Evolutionary conservation across 2,329 filamentous ascomycete genomes (phyloP).

Genomic region (Lachnellula suecica): DNA sequence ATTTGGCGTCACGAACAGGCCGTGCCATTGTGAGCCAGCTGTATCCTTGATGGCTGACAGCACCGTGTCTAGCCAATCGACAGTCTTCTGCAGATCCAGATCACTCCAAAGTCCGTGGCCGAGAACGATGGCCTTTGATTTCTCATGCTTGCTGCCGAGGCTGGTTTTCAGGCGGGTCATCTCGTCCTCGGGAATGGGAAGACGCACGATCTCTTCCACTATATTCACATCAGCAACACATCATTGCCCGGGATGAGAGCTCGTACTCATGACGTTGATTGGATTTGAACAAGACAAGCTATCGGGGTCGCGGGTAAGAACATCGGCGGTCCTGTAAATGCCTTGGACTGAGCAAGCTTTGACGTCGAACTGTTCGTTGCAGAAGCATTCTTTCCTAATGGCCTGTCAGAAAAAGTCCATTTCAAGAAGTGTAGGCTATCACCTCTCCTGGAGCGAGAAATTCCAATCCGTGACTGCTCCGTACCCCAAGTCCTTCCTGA

Average conservation of each 20-base stretch:
- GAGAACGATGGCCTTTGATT: slow-evolving; percentile 41
- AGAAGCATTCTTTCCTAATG: slow-evolving; percentile 42
- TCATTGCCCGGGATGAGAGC: not conserved
- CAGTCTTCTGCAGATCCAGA: slow-evolving; percentile 40
- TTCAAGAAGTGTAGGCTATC: not conserved
- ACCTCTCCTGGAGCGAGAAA: slow-evolving; percentile 41
- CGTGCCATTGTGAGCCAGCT: slow-evolving; percentile 18
- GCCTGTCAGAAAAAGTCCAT: not conserved
- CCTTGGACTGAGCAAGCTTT: slow-evolving; percentile 48
- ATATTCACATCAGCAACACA: slow-evolving; percentile 24
- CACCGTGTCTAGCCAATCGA: slow-evolving; percentile 41
- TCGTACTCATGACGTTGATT: slow-evolving; percentile 36
- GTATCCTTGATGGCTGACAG: slow-evolving; percentile 29
- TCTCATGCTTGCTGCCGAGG: slow-evolving; percentile 28
- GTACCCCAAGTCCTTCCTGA: slow-evolving; percentile 46
- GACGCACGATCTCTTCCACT: slow-evolving; percentile 43
- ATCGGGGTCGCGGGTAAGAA: slow-evolving; percentile 40
- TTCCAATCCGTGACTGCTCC: slow-evolving; percentile 50
- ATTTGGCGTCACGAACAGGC: slow-evolving; percentile 43
- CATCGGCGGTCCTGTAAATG: slow-evolving; percentile 46
- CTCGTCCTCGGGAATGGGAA: slow-evolving; percentile 42
- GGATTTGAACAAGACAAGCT: slow-evolving; percentile 40
- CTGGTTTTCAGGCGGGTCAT: slow-evolving; percentile 36
- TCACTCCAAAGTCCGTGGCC: slow-evolving; percentile 49
- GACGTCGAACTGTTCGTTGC: slow-evolving; percentile 48